Evolutionary conservation across 139 green algal genomes (phyloP).

Genomic region (Tetratostichococcus sp.): DNA sequence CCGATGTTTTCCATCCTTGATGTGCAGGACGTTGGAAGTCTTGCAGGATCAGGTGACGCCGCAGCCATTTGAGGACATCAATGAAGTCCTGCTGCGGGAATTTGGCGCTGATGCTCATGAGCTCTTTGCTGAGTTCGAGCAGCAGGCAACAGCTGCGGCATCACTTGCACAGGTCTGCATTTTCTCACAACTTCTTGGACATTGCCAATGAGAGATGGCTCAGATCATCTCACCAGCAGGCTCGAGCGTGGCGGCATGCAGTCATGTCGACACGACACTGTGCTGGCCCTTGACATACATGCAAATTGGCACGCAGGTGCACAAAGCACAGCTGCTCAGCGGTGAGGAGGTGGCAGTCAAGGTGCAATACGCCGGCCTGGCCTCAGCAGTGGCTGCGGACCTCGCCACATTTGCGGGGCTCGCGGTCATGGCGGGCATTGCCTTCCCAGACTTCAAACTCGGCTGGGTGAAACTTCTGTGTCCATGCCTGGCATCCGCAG

Average conservation of each 20-base stretch:
- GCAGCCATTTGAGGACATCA: slow-evolving; percentile 42
- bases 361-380: slow-evolving; percentile 65
- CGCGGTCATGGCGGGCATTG: slow-evolving; percentile 16
- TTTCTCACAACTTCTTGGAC: too few relatives aligned
- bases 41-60: slow-evolving; percentile 71
- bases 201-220: too few relatives aligned
- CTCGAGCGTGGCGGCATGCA: too few relatives aligned
- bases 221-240: too few relatives aligned
- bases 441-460: slow-evolving; percentile 52
- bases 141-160: slow-evolving; percentile 59
- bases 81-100: slow-evolving; percentile 34
- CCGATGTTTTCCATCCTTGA: too few relatives aligned
- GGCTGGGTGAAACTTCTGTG: background rate
- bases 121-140: slow-evolving; percentile 66
- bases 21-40: slow-evolving; percentile 49
- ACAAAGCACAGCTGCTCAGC: slow-evolving; percentile 48
- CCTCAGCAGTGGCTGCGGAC: slow-evolving; percentile 54
- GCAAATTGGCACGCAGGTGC: slow-evolving; percentile 42
- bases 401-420: slow-evolving; percentile 55
- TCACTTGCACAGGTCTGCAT: slow-evolving; percentile 65
- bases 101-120: slow-evolving; percentile 20
- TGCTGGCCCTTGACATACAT: too few relatives aligned
- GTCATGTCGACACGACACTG: too few relatives aligned
- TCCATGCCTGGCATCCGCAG: too few relatives aligned
- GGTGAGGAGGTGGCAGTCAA: slow-evolving; percentile 75